Conservation (phyloP, 176 grass and related monocot species). For the Microstegium vimineum region DNA sequence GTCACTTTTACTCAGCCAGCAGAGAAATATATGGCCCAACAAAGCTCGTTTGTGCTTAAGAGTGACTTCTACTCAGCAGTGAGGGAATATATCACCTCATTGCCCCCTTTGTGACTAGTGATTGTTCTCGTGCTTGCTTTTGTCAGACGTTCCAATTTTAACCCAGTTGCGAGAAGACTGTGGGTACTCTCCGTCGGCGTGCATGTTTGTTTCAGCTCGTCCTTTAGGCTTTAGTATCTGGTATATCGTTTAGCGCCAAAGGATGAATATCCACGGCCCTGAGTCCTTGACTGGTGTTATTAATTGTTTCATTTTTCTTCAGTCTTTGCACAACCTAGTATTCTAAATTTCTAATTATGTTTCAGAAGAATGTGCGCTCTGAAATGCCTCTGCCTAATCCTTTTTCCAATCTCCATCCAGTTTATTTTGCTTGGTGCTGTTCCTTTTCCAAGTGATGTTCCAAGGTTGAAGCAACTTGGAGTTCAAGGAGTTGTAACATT, state of each 20-base stretch:
- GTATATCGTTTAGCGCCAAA: not conserved
- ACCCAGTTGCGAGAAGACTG: not conserved
- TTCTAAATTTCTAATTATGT: not conserved
- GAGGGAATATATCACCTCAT: not conserved
- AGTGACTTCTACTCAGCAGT: no score
- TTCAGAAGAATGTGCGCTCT: not conserved
- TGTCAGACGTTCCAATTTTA: not conserved
- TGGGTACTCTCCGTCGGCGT: not conserved
- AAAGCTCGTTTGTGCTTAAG: no score
- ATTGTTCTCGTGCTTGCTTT: not conserved
- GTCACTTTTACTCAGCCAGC: not conserved
- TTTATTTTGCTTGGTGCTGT: conserved; percentile 87
- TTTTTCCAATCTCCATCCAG: conserved; percentile 30
- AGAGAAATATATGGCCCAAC: not conserved
- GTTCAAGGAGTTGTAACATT: conserved; percentile 81
- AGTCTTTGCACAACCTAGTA: conserved; percentile 2
- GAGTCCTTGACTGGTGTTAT: not conserved
- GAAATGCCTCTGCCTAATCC: not conserved
- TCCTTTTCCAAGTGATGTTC: conserved; percentile 91
- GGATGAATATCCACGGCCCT: conserved; percentile 20
- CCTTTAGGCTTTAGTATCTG: not conserved
- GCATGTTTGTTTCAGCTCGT: not conserved
- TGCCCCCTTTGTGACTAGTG: not conserved
- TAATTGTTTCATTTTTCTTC: conserved; percentile 12
- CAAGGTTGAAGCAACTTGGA: conserved; percentile 69